phyloP scores from a whole-genome alignment of 768 basidiomycete genomes.

The Pulveroboletus ravenelii region DNA sequence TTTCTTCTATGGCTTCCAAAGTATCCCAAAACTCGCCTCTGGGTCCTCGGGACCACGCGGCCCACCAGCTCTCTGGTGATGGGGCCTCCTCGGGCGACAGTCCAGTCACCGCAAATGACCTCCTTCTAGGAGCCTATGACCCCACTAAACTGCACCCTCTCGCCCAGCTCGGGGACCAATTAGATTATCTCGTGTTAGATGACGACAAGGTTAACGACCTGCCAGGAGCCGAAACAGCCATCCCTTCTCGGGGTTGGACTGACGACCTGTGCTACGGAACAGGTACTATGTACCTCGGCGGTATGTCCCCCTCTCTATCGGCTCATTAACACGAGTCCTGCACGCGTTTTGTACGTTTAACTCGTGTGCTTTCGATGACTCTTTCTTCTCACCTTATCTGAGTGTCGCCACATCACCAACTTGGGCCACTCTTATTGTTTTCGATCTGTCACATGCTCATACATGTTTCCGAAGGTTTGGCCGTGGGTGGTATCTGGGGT shows the following conservation, averaged over 20 bases:
- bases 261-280: slow-evolving; percentile 99
- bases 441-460: slow-evolving; percentile 73
- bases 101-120: slow-evolving; percentile 78
- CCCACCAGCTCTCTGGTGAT: slow-evolving; percentile 42
- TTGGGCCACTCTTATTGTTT: slow-evolving; percentile 76
- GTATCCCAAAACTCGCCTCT: slow-evolving; percentile 25
- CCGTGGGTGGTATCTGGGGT: slow-evolving; percentile 93
- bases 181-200: slow-evolving; percentile 93
- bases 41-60: slow-evolving; percentile 44
- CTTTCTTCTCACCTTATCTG: slow-evolving; percentile 66
- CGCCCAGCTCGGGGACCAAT: slow-evolving; percentile 84
- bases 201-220: slow-evolving; percentile 93
- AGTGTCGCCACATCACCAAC: slow-evolving; percentile 48
- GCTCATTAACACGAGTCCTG: slow-evolving; percentile 43
- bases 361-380: slow-evolving; percentile 44
- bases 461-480: slow-evolving; percentile 72
- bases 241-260: slow-evolving; percentile 96
- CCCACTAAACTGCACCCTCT: slow-evolving; percentile 91
- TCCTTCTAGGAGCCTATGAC: slow-evolving; percentile 85
- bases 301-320: slow-evolving; percentile 70
- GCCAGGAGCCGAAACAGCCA: slow-evolving; percentile 84
- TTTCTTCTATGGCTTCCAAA: slow-evolving; percentile 26
- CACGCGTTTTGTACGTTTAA: slow-evolving; percentile 41
- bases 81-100: slow-evolving; percentile 42
- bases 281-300: slow-evolving; percentile 96